phyloP scores from a whole-genome alignment of 169 alveolate genomes.

The Plasmodium gonderi region DNA sequence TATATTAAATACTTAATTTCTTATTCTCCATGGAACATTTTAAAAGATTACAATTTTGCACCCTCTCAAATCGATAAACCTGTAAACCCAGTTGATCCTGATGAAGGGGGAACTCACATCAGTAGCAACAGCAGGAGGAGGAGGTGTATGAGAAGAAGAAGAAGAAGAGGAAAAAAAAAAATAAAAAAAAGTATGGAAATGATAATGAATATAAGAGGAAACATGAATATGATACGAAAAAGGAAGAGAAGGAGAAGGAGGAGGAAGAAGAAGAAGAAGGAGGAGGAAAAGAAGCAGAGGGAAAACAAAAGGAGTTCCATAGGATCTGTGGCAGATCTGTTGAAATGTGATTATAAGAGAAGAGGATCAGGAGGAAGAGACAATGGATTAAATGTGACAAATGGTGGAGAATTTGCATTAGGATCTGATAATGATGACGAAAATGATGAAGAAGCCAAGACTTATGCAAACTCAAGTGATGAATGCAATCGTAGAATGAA shows the following conservation, averaged over 20 bases:
- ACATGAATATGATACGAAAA: not conserved
- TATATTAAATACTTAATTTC: slow-evolving; percentile 56
- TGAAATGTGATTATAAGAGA: no score
- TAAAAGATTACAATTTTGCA: slow-evolving; percentile 26
- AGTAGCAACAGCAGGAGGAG: not conserved
- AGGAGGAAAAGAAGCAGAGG: not conserved
- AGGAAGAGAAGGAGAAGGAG: not conserved
- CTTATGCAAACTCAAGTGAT: no score
- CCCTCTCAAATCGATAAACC: not conserved
- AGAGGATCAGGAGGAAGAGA: not conserved
- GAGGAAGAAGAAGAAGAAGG: not conserved
- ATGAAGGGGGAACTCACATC: not conserved
- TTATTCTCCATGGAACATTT: slow-evolving; percentile 55
- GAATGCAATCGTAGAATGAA: no score
- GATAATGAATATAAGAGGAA: not conserved
- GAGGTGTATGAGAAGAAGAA: not conserved
- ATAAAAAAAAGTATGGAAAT: not conserved
- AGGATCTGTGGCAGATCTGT: no score
- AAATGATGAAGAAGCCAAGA: no score
- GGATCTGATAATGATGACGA: no score
- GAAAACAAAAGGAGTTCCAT: no score
- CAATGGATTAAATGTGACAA: not conserved
- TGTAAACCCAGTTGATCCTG: not conserved
- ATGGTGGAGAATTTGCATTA: no score
- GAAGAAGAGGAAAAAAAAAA: not conserved